Conservation (phyloP, 2,329 filamentous ascomycete genomes). For the Podosphaera xanthii region DNA sequence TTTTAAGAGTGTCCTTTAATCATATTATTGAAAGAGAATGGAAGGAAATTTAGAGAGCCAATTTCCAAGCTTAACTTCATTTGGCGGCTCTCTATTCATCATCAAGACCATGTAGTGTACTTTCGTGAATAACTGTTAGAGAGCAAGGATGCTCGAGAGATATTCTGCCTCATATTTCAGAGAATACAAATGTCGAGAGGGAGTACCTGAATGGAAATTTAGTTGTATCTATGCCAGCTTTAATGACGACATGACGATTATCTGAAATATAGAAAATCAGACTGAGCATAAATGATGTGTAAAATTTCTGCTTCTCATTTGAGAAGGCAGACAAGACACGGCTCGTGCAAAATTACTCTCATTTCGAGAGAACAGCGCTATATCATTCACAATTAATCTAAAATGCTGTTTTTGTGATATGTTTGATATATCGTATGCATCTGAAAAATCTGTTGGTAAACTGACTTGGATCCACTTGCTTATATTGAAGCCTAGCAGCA, state of each 20-base stretch:
- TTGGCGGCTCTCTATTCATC: not conserved
- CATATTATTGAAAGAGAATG: no score
- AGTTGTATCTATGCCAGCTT: not conserved
- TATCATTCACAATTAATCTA: not conserved
- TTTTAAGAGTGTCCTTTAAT: no score
- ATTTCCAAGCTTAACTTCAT: not conserved
- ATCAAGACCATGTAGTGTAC: not conserved
- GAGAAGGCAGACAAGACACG: not conserved
- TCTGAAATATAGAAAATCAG: not conserved
- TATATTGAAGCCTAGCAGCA: not conserved
- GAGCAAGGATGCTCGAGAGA: not conserved
- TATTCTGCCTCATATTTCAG: not conserved
- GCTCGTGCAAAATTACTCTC: not conserved
- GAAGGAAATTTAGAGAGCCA: no score
- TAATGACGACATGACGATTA: not conserved
- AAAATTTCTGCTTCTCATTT: not conserved
- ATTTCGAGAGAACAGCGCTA: not conserved
- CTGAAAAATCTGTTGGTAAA: not conserved
- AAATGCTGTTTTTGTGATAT: not conserved
- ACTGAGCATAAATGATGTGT: not conserved
- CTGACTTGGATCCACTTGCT: not conserved
- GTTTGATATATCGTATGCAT: not conserved
- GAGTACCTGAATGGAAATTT: not conserved
- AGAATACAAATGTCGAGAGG: not conserved
- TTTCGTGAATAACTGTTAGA: not conserved